Base-by-base conservation (phyloP, 805 yeast species). In the Pichia sporocuriosa region DNA sequence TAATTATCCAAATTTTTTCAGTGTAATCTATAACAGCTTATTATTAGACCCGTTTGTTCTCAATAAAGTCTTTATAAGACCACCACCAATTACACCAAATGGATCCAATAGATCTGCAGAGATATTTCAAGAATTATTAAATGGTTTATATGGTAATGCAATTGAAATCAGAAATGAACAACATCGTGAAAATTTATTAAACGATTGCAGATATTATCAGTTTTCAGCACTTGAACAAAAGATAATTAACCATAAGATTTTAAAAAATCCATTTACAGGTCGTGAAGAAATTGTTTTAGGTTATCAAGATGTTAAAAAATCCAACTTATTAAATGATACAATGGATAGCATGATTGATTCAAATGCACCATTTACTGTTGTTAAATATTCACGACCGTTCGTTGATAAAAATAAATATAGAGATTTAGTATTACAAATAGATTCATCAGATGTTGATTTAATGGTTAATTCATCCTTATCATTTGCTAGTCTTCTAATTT, bases 141-240 rank as follows among this genome's bases (percentile, higher is more conserved):
- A 67, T 21, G 54, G 77, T 2, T 58, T 86, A 21, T 69, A 72
- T 45, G 89, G 89, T 0, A 72, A 75, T 28, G 55, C 63, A 4
- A 50, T 75, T 16, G 62, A 66, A 1, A 67, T 84, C 16, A 53
- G 55, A 34, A 66, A 70, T 42, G 82, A 78, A 31, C 58, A 60
- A 1, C 84, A 80, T 55, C 68, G 96, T 32, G 57, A 62, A 9
- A 58, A 73, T 13, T 64, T 88, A 44, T 58, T 81, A 8, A 68
- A 68, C 39, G 97, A 88, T 55, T 84, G 94, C 49, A 69, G 73
- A 34, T 88, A 83, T 61, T 88, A 85, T 58, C 68, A 90, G 35
- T 81, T 88, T 51, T 63, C 75, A 35, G 87, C 79, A 28, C 65
- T 88, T 29, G 94, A 84, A 56, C 95, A 87, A 62, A 62, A 70